Evolutionary conservation across 2,329 filamentous ascomycete species (phyloP).

Genomic region (Cladorrhinum sp.): DNA sequence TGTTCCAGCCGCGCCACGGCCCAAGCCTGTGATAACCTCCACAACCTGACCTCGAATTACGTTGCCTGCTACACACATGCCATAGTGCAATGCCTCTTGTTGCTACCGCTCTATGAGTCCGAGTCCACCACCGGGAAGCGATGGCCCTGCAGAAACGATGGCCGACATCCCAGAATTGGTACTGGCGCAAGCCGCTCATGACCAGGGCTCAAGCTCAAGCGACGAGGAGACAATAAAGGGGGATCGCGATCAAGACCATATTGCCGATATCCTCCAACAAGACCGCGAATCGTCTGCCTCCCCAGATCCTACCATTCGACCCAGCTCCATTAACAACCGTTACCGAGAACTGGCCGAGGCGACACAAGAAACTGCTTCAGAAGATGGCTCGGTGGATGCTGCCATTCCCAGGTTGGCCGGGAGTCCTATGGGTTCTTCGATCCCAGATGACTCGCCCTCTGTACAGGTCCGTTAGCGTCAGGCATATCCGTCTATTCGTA

Average conservation of each 20-base stretch:
- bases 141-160: constrained; percentile 52
- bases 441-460: constrained; percentile 81
- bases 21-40: background rate
- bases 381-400: constrained; percentile 54
- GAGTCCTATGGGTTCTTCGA: constrained; percentile 71
- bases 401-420: constrained; percentile 53
- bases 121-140: constrained; percentile 60
- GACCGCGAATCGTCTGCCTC: constrained; percentile 32
- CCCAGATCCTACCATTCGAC: constrained; percentile 29
- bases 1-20: background rate
- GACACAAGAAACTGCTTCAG: constrained; percentile 45
- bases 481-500: constrained; percentile 1
- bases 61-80: background rate
- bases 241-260: constrained; percentile 35
- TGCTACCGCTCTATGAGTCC: constrained; percentile 63
- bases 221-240: constrained; percentile 44
- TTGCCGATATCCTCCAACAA: constrained; percentile 37
- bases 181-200: constrained; percentile 33
- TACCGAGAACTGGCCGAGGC: constrained; percentile 46
- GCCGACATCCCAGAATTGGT: constrained; percentile 47
- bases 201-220: constrained; percentile 40
- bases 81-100: constrained; percentile 30
- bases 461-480: constrained; percentile 58
- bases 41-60: background rate
- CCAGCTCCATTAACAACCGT: constrained; percentile 40